These are phyloP conservation scores for Parastagonospora avenae DNA, from an alignment of 2,329 filamentous ascomycete species.

Conservation along the genomic window DNA sequence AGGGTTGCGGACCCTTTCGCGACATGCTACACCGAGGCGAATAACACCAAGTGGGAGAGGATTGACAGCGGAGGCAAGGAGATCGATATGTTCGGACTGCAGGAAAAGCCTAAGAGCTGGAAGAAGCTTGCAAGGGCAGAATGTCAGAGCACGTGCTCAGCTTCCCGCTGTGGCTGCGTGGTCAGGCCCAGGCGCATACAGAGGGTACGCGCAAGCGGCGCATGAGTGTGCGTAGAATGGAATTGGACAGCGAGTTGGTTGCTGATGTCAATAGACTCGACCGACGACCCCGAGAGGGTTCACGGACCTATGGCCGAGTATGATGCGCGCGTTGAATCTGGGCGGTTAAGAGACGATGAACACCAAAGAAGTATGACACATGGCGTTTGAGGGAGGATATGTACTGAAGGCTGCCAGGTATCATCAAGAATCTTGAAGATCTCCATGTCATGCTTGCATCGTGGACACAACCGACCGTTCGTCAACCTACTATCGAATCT, in stretches of 20 bases:
- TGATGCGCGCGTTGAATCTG: constrained; percentile 75
- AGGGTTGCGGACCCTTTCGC: constrained; percentile 34
- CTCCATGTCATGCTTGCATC: constrained; percentile 79
- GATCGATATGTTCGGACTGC: constrained; percentile 38
- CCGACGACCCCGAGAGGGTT: constrained; percentile 10
- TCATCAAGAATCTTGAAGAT: constrained; percentile 87
- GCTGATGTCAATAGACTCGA: constrained; percentile 19
- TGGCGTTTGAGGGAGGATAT: not conserved
- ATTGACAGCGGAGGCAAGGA: constrained; percentile 6
- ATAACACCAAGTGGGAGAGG: constrained; percentile 4
- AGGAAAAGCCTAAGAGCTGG: constrained; percentile 16
- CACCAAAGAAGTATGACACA: constrained; percentile 80
- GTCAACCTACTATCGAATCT: constrained; percentile 77
- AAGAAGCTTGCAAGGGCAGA: constrained; percentile 8
- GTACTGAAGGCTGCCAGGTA: constrained; percentile 58
- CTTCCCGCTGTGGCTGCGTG: constrained; percentile 9
- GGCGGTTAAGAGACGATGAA: constrained; percentile 80
- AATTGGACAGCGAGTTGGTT: not conserved
- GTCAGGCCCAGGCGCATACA: constrained; percentile 12
- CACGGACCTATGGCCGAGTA: constrained; percentile 85
- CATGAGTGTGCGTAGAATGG: constrained; percentile 24
- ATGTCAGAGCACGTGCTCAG: constrained; percentile 5
- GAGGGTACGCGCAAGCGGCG: constrained; percentile 38
- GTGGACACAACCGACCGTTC: constrained; percentile 75
- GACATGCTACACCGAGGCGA: constrained; percentile 23